phyloP scores from a whole-genome alignment of 768 basidiomycete genomes.

The Lentinula raphanica region DNA sequence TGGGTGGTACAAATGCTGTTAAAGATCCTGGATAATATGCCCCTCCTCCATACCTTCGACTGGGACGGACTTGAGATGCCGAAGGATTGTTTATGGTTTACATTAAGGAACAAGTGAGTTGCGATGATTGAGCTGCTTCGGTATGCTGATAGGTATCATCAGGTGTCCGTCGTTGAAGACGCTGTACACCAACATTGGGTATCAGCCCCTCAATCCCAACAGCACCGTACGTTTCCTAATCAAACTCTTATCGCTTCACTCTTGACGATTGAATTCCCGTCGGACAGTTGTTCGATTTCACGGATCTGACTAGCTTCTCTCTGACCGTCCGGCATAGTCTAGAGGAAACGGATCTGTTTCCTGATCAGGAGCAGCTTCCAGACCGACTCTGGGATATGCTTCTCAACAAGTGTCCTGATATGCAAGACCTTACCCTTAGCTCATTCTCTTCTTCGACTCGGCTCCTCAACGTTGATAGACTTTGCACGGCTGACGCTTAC shows the following conservation, averaged over 20 bases:
- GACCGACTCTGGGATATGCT: constrained; percentile 44
- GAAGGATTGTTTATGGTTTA: constrained; percentile 34
- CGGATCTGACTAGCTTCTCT: constrained; percentile 39
- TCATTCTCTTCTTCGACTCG: constrained; percentile 44
- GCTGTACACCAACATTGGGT: constrained; percentile 41
- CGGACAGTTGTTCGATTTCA: constrained; percentile 36
- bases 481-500: constrained; percentile 12
- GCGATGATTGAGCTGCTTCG: neutral
- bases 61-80: constrained; percentile 51
- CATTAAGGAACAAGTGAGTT: constrained; percentile 33
- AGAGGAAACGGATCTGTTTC: constrained; percentile 34
- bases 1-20: constrained; percentile 36
- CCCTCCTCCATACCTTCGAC: constrained; percentile 36
- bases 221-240: constrained; percentile 21
- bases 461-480: constrained; percentile 37
- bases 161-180: constrained; percentile 41
- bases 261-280: neutral
- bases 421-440: constrained; percentile 46
- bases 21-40: constrained; percentile 26
- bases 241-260: neutral
- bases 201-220: constrained; percentile 24
- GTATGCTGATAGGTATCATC: neutral
- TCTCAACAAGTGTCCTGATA: constrained; percentile 36
- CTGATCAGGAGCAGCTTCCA: constrained; percentile 34
- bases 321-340: constrained; percentile 43